Percentiles rank a stretch among this genome's conserved stretches.
These are phyloP conservation scores for Aspergillaceae sp. DNA, from an alignment of 2,329 filamentous ascomycete genomes.

Conservation along the genomic window DNA sequence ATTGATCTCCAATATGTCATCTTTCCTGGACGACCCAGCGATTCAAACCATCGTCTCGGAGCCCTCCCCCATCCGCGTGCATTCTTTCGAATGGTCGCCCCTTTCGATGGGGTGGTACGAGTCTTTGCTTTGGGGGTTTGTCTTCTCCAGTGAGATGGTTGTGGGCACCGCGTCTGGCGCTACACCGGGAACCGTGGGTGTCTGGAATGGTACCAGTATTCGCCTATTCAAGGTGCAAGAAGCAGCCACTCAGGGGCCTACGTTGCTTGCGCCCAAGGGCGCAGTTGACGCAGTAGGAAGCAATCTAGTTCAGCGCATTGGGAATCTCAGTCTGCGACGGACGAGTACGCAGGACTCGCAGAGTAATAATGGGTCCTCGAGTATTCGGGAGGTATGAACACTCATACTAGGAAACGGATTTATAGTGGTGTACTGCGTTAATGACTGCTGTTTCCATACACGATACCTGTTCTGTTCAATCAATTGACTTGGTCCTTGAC, in stretches of 20 bases:
- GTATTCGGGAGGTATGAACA: slow-evolving; percentile 28
- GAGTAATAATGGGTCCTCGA: slow-evolving; percentile 20
- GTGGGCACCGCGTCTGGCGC: slow-evolving; percentile 35
- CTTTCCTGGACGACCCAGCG: slow-evolving; percentile 43
- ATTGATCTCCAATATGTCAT: slow-evolving; percentile 35
- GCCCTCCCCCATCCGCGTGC: slow-evolving; percentile 63
- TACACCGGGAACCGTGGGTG: slow-evolving; percentile 74
- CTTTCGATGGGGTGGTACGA: slow-evolving; percentile 92
- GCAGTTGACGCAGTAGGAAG: slow-evolving; percentile 90
- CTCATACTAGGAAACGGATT: no score
- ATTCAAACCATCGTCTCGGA: slow-evolving; percentile 62
- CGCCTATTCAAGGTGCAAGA: slow-evolving; percentile 86
- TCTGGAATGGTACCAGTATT: slow-evolving; percentile 88
- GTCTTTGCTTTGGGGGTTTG: slow-evolving; percentile 83
- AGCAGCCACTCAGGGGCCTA: slow-evolving; percentile 68
- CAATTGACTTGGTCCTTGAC: no score
- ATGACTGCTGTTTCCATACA: no score
- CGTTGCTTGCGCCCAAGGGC: slow-evolving; percentile 72
- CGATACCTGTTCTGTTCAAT: no score
- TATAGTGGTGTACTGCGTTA: no score
- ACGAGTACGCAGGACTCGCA: slow-evolving; percentile 27
- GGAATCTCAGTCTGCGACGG: slow-evolving; percentile 59
- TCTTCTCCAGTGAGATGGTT: slow-evolving; percentile 85
- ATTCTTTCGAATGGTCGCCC: slow-evolving; percentile 90
- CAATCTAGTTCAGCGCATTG: slow-evolving; percentile 79